Base-by-base conservation (phyloP, 257 asterid genomes). In the Craterostigma plantagineum region DNA sequence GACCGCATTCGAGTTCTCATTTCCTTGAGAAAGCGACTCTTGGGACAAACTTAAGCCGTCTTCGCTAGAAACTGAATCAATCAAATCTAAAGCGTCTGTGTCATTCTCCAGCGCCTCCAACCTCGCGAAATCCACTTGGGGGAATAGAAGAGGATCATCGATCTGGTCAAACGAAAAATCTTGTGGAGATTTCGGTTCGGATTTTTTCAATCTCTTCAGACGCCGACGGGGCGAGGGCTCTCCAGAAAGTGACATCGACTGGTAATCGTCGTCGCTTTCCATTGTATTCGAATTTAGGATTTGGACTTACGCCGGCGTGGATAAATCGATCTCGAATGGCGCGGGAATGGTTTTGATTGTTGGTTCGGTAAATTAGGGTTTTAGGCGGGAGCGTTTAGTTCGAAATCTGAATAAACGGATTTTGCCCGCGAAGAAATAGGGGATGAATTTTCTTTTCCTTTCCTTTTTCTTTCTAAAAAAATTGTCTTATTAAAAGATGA, bases 251-350 rank as follows among this genome's bases (percentile, higher is more conserved):
- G 72, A 58, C 14, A 64, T 52, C 0, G 77, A 56, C 68, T 50
- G 68, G 46, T 45, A 70, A 43, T 75, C 91, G 49, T 81, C 96
- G 43, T 77, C 81, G 65, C 72, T 77, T n/a, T 77, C 91, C 96
- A 85, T 85, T 45, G 16, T 23, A 23, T 23, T 23, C 30, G 30
- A 23, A 23, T 23, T 6, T 23, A 23, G 30, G 30, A 23, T 23
- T 6, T 6, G 30, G 2, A 6, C 6, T 23, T 23, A 6, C 6
- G 30, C 30, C 4, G 30, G 30, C 6, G 30, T 6, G 30, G 6
- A 23, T 2, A 2, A 23, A 23, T 23, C 2, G 30, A n/a, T n/a
- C n/a, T n/a, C n/a, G n/a, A n/a, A n/a, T n/a, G n/a, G n/a, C n/a
- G n/a, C n/a, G n/a, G n/a, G n/a, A n/a, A n/a, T n/a, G n/a, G n/a